phyloP scores from a whole-genome alignment of 2,329 filamentous ascomycete species.

The Neofusicoccum sp. region DNA sequence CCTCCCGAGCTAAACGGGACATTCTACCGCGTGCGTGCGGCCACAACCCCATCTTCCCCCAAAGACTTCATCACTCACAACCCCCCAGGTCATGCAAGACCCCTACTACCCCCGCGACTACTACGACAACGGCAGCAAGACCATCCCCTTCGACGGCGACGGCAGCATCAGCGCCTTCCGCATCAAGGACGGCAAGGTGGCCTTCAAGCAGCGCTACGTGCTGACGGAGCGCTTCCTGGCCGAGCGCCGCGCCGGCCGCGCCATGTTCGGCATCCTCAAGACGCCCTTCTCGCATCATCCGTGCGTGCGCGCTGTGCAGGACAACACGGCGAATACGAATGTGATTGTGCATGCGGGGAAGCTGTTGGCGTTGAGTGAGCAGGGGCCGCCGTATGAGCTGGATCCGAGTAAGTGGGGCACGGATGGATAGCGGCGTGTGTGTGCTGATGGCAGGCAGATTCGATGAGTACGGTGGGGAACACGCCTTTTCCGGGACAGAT shows the following conservation, averaged over 20 bases:
- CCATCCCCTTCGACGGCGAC: constrained; percentile 34
- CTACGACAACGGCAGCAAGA: constrained; percentile 27
- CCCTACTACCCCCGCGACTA: constrained; percentile 37
- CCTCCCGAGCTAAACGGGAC: constrained; percentile 23
- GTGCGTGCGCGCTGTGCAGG: constrained; percentile 24
- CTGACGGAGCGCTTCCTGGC: constrained; percentile 29
- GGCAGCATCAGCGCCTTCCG: constrained; percentile 32
- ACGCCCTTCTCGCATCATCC: constrained; percentile 25
- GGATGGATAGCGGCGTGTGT: background rate
- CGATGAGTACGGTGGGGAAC: background rate
- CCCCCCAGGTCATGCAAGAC: constrained; percentile 50
- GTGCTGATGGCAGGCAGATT: background rate
- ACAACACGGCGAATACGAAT: constrained; percentile 20
- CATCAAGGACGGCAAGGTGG: constrained; percentile 29
- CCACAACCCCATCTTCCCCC: background rate
- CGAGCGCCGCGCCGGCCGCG: constrained; percentile 24
- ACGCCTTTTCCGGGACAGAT: background rate
- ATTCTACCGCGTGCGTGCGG: background rate
- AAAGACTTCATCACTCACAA: background rate
- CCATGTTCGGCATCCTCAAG: constrained; percentile 19
- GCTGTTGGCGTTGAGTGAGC: constrained; percentile 16
- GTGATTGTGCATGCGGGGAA: constrained; percentile 14
- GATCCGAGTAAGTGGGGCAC: constrained; percentile 23
- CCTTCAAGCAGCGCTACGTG: constrained; percentile 33
- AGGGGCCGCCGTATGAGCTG: constrained; percentile 22